Conservation (phyloP, 2,329 filamentous ascomycete genomes). For the Aspergillus sp. region DNA sequence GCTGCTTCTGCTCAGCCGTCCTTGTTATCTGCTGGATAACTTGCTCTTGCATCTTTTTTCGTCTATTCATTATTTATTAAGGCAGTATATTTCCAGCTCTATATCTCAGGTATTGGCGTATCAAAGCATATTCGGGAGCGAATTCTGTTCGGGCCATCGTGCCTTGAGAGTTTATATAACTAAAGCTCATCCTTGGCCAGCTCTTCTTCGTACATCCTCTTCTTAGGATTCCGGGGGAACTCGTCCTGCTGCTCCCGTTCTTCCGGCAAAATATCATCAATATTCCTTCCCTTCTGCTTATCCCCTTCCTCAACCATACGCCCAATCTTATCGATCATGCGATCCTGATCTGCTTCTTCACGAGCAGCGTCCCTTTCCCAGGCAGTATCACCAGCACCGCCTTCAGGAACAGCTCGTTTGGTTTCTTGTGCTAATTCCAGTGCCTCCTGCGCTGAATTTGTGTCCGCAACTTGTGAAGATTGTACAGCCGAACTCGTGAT, state of each 20-base stretch:
- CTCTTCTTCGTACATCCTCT: slow-evolving; percentile 20
- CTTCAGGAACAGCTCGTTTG: slow-evolving; percentile 13
- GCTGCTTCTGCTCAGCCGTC: too few species aligned
- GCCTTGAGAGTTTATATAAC: slow-evolving; percentile 3
- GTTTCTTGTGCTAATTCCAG: slow-evolving; percentile 13
- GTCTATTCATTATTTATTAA: too few species aligned
- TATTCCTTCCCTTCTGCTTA: slow-evolving; percentile 19
- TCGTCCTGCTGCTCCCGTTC: slow-evolving; percentile 31
- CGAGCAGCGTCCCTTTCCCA: slow-evolving; percentile 14
- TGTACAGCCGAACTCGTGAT: slow-evolving; percentile 22
- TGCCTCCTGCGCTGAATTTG: slow-evolving; percentile 12
- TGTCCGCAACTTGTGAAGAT: slow-evolving; percentile 14
- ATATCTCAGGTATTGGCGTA: background rate
- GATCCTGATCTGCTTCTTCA: slow-evolving; percentile 21
- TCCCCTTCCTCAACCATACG: slow-evolving; percentile 30
- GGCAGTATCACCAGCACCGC: slow-evolving; percentile 9
- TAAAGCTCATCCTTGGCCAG: slow-evolving; percentile 19
- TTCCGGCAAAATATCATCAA: slow-evolving; percentile 31
- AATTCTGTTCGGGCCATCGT: too few species aligned
- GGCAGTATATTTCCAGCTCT: background rate
- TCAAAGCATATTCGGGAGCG: too few species aligned
- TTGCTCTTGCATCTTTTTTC: too few species aligned
- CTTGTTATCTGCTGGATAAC: too few species aligned
- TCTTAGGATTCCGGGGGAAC: slow-evolving; percentile 40
- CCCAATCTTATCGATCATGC: slow-evolving; percentile 37